Base-by-base conservation (phyloP, 2,329 filamentous ascomycete genomes). In the Penicillium nordicum region DNA sequence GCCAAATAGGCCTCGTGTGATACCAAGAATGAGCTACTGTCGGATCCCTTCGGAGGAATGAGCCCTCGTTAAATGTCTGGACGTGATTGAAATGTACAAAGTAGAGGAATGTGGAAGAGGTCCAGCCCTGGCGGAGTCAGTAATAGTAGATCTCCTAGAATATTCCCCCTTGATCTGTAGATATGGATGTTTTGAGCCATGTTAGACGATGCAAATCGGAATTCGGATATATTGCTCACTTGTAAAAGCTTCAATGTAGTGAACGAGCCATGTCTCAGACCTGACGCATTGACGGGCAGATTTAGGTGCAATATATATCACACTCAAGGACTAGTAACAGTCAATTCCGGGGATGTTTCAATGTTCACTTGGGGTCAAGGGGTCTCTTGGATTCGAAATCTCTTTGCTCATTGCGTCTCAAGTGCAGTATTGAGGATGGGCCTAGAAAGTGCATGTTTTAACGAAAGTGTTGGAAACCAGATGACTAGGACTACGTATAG, bases 81-180 rank as follows among this genome's bases (percentile, higher is more conserved):
- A 2, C 41, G 12, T 21, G 12, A 45, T 52, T 36, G 1, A 52
- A 55, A 55, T 55, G 29, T 2, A 34, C 37, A 16, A 12, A 21
- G n/a, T 23, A 32, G n/a, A 55, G 53, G 47, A 52, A 51, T 55
- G 47, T 51, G 27, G 4, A n/a, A 12, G 21, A 36, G 21, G n/a
- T 34, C 40, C 2, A 37, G 47, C 47, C 32, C 44, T 25, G 32
- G 27, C 25, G 18, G n/a, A 30, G 12, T 27, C 5, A 9, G 32
- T 44, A 21, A 42, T 36, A 12, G 47, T 36, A 12, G 47, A 53
- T 40, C 18, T 21, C 18, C 34, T 23, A 3, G 29, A 9, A 7
- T 29, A 36, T 36, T 3, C 30, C 44, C 30, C 9, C n/a, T 36
- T 34, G 14, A n/a, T 14, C 9, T 16, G 18, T 46, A 5, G 4